Evolutionary conservation across 208 protist genomes (phyloP).

Genomic region (Trypanosoma melophagium): DNA sequence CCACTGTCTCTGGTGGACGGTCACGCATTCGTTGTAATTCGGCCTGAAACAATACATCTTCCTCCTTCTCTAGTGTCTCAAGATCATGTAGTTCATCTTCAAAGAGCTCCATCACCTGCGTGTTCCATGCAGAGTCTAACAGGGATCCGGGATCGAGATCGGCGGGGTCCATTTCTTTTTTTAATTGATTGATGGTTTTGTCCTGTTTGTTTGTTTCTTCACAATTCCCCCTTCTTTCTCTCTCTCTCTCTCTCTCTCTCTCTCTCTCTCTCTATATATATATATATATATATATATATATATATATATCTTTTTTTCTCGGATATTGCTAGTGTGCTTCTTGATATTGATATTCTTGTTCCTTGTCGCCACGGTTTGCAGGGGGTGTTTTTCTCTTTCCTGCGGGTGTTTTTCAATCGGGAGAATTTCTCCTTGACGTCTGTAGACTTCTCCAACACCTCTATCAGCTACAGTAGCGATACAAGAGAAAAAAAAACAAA

Average conservation of each 20-base stretch:
- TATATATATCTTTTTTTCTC: neutral
- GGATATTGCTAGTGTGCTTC: neutral
- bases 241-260: too few species aligned
- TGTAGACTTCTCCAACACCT: neutral
- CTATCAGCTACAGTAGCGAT: neutral
- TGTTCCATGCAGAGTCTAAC: constrained; percentile 53
- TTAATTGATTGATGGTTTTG: too few species aligned
- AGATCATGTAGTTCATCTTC: constrained; percentile 59
- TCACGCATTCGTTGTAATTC: constrained; percentile 29
- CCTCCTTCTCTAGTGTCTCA: constrained; percentile 40
- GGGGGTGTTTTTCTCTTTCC: neutral
- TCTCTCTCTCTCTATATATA: too few species aligned
- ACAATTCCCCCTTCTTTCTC: neutral
- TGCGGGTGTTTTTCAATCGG: too few species aligned
- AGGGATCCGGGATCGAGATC: constrained; percentile 37
- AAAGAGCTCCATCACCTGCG: constrained; percentile 50
- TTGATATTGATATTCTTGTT: constrained; percentile 1
- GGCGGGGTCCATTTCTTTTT: constrained; percentile 34
- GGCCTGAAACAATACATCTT: constrained; percentile 28
- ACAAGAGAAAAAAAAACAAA: constrained; percentile 7
- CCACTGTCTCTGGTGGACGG: neutral
- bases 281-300: too few species aligned
- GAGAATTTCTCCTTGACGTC: neutral
- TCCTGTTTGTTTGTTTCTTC: too few species aligned
- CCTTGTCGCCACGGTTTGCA: too few species aligned